Evolutionary conservation across 495 filamentous ascomycete genomes (phyloP), one percentile per base, ranked within the genome.

Genomic region (Pyrenula massariospora): DNA sequence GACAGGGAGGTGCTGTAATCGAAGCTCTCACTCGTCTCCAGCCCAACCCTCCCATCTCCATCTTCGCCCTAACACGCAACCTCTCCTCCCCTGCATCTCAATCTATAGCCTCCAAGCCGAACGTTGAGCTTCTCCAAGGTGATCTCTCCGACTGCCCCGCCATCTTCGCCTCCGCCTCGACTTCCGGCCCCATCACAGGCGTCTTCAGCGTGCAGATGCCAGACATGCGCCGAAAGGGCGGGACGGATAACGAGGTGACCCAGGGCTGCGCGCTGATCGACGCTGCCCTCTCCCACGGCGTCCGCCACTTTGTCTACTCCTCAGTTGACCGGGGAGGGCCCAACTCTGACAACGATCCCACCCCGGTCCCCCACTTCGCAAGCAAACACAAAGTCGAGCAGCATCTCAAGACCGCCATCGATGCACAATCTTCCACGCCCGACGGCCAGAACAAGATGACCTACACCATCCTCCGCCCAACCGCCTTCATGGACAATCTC

Each of bases 61-160:
- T 91, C 61, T 77, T 90, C 15, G 87, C 83, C 20, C 71, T 89
- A 12, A 89, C 87, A 0, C 83, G 87, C 50, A 75, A 86, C 57
- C 56, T 77, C 5, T 57, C 68, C 8, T 82, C 82, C 10, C 31
- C 71, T 21, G 71, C 68, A 12, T 83, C 86, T 0, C 69, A 80
- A 61, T 69, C 71, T 48, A 72, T 87, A 3, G 66, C 65, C 2
- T 58, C 68, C 2, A 68, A 69, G 25, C 74, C 73, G 3, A 54
- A 71, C n/a, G 65, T 84, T 52, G 71, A 75, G 25, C 66, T 85
- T 19, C 71, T 87, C 1, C 66, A 83, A 58, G 82, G 84, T 54
- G 71, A 86, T 65, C 68, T 78, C 1, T 70, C 77, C 54, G 60
- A 80, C 25, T 73, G 76, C 2, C 62, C 62, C 1, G 68, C 65